Base-by-base conservation (phyloP, 2,329 filamentous ascomycete genomes). In the Emmonsia crescens region DNA sequence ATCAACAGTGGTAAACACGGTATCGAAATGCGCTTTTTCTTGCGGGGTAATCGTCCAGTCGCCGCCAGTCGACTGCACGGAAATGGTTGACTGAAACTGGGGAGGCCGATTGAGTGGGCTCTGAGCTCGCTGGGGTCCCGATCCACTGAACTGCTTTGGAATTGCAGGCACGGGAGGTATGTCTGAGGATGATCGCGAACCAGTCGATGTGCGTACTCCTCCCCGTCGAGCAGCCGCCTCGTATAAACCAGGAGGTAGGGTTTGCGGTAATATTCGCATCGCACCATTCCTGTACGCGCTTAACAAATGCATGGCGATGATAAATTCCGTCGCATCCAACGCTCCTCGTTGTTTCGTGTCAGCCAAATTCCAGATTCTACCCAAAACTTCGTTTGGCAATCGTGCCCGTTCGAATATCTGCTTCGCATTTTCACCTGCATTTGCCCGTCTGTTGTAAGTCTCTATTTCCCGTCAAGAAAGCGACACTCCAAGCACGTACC, bases 251-350 rank as follows among this genome's bases (percentile, higher is more conserved):
- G 89, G 85, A 5, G 94, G 94, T 1, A 99, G 82, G 31, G 88
- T 84, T 64, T 80, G 88, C 1, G 94, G 94, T 61, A 97, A 81
- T 24, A 83, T 85, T 65, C 90, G 86, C 73, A 99, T 82, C 36
- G 86, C 82, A 27, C 91, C 89, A 14, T 86, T 88, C 79, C 96
- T 96, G 77, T 90, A 91, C 14, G 91, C 96, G 16, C 91, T 93
- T 64, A 99, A 82, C 64, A 99, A 80, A 74, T 99, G 94, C 94
- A 99, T 99, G 54, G 94, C 94, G 70, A 99, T 95, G 71, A 96
- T 89, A 73, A 99, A 99, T 70, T 97, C 94, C 16, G 91, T 93
- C 68, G 87, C 82, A 62, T 92, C 89, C 42, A 99, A 81, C 38
- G 88, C 86, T 58, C 94, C 94, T 60, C 92, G 86, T 76, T 96